Conservation (phyloP, 495 filamentous ascomycete genomes). For the Neurospora tetrasperma region DNA sequence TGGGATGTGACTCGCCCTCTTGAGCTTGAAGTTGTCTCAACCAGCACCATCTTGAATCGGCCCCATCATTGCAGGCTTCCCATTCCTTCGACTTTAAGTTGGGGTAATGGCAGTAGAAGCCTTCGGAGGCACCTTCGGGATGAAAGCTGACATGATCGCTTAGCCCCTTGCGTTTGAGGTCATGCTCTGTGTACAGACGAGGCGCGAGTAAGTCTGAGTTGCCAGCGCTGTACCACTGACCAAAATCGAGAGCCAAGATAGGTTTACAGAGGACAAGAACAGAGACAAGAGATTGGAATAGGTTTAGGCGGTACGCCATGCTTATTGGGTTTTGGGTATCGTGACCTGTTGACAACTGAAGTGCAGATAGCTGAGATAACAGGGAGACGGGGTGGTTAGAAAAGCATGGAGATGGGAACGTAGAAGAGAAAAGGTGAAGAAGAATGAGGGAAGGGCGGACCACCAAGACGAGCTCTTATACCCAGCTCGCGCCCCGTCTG, state of each 20-base stretch:
- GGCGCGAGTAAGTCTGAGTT: neutral
- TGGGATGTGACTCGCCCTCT: neutral
- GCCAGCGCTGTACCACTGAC: neutral
- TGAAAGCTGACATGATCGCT: neutral
- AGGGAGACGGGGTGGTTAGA: neutral
- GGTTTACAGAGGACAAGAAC: neutral
- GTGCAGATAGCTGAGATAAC: neutral
- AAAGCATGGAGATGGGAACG: neutral
- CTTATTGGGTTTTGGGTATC: neutral
- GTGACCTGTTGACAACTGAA: neutral
- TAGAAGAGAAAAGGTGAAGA: neutral
- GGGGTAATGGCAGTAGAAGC: conserved; percentile 7
- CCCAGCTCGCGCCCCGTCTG: neutral
- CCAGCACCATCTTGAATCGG: conserved; percentile 1
- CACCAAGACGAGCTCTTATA: neutral
- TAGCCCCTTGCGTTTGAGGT: neutral
- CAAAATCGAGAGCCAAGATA: neutral
- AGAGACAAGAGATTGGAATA: neutral
- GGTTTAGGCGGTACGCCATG: neutral
- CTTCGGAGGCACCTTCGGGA: conserved; percentile 3
- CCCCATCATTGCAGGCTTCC: conserved; percentile 4
- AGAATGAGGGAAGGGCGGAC: neutral
- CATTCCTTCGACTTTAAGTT: neutral
- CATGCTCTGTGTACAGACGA: neutral
- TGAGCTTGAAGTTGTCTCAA: neutral